A percentile compares a stretch with the other conserved stretches of the same genome.
phyloP scores from a whole-genome alignment of 176 grass and related monocot genomes.

The Bonia amplexicaulis region DNA sequence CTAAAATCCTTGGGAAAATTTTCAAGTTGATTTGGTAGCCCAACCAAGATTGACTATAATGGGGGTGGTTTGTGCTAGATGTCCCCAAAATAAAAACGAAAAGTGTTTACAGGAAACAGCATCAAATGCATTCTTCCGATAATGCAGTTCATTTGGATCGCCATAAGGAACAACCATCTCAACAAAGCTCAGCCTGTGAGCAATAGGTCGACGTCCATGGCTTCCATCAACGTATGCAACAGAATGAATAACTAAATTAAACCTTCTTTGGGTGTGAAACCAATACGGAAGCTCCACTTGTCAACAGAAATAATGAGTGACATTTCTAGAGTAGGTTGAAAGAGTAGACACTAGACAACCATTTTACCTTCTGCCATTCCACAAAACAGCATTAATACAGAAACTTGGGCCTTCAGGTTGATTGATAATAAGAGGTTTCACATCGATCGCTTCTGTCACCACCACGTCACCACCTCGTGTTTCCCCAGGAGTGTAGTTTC shows the following conservation, averaged over 20 bases:
- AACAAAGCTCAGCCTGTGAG: constrained; percentile 56
- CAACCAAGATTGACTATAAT: background rate
- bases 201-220: constrained; percentile 46
- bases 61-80: background rate
- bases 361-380: constrained; percentile 98
- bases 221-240: constrained; percentile 57
- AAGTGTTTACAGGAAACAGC: background rate
- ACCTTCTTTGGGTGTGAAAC: background rate
- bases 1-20: background rate
- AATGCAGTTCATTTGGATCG: background rate
- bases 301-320: background rate
- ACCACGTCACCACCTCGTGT: constrained; percentile 62
- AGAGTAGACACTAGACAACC: background rate
- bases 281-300: constrained; percentile 68
- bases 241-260: constrained; percentile 60
- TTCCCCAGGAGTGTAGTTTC: constrained; percentile 97
- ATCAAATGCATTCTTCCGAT: constrained; percentile 71
- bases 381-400: constrained; percentile 88
- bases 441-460: constrained; percentile 88
- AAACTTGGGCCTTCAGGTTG: constrained; percentile 98
- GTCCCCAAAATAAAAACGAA: background rate
- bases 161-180: constrained; percentile 15
- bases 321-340: background rate
- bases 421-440: constrained; percentile 84
- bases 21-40: background rate